Conservation (phyloP, 2,329 filamentous ascomycete species). For the Cordyceps javanica region DNA sequence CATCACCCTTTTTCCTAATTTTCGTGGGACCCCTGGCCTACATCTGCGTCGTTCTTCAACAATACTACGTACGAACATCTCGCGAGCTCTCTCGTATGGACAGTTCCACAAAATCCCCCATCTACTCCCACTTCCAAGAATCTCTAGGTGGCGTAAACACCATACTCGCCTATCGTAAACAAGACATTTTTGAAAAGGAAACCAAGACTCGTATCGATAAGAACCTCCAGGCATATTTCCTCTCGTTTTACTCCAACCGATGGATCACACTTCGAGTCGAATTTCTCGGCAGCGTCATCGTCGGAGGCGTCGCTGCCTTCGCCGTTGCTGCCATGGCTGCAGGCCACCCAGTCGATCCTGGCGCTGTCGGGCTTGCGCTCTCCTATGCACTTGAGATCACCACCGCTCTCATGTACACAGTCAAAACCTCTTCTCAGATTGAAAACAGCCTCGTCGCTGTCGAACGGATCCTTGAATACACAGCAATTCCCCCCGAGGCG, state of each 20-base stretch:
- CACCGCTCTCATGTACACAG: constrained; percentile 89
- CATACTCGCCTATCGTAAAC: constrained; percentile 81
- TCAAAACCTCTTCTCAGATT: constrained; percentile 87
- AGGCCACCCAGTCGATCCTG: constrained; percentile 56
- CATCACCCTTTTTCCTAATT: constrained; percentile 62
- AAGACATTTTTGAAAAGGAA: constrained; percentile 72
- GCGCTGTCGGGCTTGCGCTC: constrained; percentile 80
- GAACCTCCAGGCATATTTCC: constrained; percentile 82
- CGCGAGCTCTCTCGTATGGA: constrained; percentile 86
- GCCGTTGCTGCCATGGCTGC: constrained; percentile 68
- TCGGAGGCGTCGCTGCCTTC: constrained; percentile 71
- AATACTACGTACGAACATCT: constrained; percentile 85
- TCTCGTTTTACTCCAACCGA: constrained; percentile 77
- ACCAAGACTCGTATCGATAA: constrained; percentile 91
- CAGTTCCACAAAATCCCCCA: constrained; percentile 81
- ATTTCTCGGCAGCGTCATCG: constrained; percentile 83
- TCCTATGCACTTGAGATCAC: constrained; percentile 90
- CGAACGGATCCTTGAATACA: constrained; percentile 87
- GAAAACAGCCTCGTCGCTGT: constrained; percentile 95
- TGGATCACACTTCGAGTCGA: constrained; percentile 88
- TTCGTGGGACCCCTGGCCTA: constrained; percentile 69
- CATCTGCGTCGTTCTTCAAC: constrained; percentile 81
- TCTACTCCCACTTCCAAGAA: constrained; percentile 92
- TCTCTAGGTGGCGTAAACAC: constrained; percentile 82
- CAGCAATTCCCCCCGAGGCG: constrained; percentile 75